Evolutionary conservation across 2,329 filamentous ascomycete genomes (phyloP).

Genomic region (Chlorencoelia australis): DNA sequence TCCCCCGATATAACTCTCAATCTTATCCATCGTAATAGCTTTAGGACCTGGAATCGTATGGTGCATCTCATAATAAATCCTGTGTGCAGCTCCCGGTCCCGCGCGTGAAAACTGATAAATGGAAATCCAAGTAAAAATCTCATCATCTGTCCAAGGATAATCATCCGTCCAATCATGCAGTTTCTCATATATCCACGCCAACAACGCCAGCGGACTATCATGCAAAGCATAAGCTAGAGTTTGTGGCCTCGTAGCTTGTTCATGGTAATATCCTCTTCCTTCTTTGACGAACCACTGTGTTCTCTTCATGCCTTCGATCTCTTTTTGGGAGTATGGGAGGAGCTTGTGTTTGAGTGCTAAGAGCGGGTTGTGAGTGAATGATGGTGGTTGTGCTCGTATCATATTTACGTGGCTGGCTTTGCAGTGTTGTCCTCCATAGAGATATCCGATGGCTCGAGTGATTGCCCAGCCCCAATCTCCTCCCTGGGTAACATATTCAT

Average conservation of each 20-base stretch:
- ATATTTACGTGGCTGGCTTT: constrained; percentile 37
- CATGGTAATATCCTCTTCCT: constrained; percentile 13
- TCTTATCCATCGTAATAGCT: constrained; percentile 21
- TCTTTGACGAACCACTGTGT: constrained; percentile 12
- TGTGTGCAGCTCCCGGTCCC: constrained; percentile 53
- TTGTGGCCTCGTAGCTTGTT: constrained; percentile 44
- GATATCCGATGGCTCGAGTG: constrained; percentile 47
- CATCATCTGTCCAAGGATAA: constrained; percentile 67
- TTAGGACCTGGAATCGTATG: constrained; percentile 29
- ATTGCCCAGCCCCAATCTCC: constrained; percentile 66
- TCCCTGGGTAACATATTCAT: constrained; percentile 49
- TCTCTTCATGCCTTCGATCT: constrained; percentile 11
- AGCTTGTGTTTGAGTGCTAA: constrained; percentile 5
- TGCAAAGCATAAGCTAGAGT: constrained; percentile 60
- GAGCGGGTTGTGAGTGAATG: constrained; percentile 3
- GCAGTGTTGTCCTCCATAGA: constrained; percentile 44
- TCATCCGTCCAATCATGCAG: constrained; percentile 64
- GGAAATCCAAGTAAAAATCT: constrained; percentile 64
- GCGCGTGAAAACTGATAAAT: constrained; percentile 64
- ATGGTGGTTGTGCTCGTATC: not conserved
- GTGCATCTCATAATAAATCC: constrained; percentile 62
- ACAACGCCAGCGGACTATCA: constrained; percentile 58
- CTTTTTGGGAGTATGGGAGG: constrained; percentile 4
- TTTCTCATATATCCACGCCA: constrained; percentile 77
- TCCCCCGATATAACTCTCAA: constrained; percentile 12